Evolutionary conservation across 176 grass and related monocot species (phyloP).

Genomic region (Aegilops tauschii): DNA sequence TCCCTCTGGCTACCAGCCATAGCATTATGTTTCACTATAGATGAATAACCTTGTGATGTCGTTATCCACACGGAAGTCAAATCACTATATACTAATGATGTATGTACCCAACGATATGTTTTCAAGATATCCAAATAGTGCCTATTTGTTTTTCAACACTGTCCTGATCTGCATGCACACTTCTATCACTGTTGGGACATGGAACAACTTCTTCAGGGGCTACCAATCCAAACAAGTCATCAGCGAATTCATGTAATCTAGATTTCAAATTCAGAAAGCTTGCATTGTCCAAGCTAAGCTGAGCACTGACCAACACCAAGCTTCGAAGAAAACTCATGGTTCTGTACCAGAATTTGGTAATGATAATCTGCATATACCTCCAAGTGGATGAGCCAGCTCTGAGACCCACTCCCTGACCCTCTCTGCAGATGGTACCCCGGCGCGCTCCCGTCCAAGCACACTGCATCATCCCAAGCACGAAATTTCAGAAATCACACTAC

Average conservation of each 20-base stretch:
- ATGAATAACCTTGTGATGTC: not conserved
- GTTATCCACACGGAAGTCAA: not conserved
- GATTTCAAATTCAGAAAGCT: not conserved
- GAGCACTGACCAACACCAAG: not conserved
- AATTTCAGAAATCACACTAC: not conserved
- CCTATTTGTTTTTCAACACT: not conserved
- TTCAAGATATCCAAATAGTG: not conserved
- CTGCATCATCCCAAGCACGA: not conserved
- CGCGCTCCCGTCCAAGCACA: constrained; percentile 70
- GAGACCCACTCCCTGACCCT: constrained; percentile 45
- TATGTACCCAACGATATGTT: not conserved
- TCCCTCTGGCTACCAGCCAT: not conserved
- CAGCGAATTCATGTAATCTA: not conserved
- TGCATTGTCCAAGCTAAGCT: not conserved
- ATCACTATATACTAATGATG: not conserved
- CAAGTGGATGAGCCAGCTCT: constrained; percentile 63
- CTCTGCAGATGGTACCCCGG: constrained; percentile 71
- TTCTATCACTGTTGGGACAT: not conserved
- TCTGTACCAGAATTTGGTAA: not conserved
- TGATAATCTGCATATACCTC: constrained; percentile 39
- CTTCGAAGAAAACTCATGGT: not conserved
- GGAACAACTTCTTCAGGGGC: not conserved
- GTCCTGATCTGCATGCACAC: not conserved
- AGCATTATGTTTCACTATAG: not conserved
- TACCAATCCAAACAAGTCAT: not conserved